A percentile compares a stretch with the other conserved stretches of the same genome.
Evolutionary conservation across 179 eudicot genomes (phyloP).

Genomic region (Amaranthus tricolor): DNA sequence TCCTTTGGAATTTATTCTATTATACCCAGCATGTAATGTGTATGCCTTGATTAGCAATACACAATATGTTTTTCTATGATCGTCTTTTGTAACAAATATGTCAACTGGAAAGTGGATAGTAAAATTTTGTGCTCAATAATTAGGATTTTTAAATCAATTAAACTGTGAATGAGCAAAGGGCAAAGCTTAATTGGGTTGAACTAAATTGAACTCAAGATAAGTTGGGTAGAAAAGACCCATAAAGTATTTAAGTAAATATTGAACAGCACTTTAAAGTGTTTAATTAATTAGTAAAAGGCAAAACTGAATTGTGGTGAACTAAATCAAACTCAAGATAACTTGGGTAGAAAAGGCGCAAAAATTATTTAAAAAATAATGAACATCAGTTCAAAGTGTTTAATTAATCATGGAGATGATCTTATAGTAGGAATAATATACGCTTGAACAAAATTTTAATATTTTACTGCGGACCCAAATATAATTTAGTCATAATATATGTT

Average conservation of each 20-base stretch:
- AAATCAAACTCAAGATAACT: no score
- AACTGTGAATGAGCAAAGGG: no score
- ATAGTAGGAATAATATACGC: not conserved
- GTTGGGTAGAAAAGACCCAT: no score
- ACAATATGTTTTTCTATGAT: not conserved
- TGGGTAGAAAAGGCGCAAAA: no score
- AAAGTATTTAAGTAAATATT: no score
- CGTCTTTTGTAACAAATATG: not conserved
- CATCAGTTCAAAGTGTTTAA: not conserved
- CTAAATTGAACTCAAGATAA: no score
- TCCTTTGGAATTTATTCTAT: not conserved
- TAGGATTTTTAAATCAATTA: no score
- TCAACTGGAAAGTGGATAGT: not conserved
- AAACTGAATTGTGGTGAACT: no score
- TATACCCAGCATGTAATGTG: not conserved
- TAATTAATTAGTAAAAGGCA: no score
- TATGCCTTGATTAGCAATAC: not conserved
- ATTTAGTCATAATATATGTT: not conserved
- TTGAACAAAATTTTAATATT: not conserved
- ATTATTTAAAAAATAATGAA: not conserved
- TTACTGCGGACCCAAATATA: not conserved
- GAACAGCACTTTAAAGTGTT: no score
- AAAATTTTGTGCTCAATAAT: not conserved
- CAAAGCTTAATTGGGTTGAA: no score
- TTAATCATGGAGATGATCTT: conserved; percentile 3